Evolutionary conservation across 2,329 filamentous ascomycete species (phyloP).

Genomic region (Parastagonospora nodorum): DNA sequence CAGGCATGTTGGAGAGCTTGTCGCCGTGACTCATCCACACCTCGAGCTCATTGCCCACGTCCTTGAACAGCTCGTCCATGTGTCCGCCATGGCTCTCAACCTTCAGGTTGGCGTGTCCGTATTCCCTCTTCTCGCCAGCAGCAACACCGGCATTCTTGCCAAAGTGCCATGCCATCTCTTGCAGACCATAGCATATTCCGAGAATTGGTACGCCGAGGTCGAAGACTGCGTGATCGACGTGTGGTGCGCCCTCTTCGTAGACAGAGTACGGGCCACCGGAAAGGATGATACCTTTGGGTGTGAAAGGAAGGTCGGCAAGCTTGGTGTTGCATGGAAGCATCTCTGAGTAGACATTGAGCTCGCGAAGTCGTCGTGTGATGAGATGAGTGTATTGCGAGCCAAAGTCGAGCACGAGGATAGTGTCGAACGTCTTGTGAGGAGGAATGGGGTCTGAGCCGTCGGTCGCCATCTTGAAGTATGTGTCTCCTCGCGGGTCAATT

Average conservation of each 20-base stretch:
- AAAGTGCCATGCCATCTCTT: conserved; percentile 76
- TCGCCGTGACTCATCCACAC: conserved; percentile 91
- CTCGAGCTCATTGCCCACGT: conserved; percentile 70
- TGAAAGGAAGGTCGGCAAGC: conserved; percentile 74
- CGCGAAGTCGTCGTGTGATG: conserved; percentile 74
- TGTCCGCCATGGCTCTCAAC: conserved; percentile 63
- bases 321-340: conserved; percentile 88
- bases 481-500: conserved; percentile 9
- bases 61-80: conserved; percentile 79
- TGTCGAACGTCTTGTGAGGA: conserved; percentile 63
- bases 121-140: conserved; percentile 70
- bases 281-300: conserved; percentile 82
- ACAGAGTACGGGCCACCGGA: conserved; percentile 78
- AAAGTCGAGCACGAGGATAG: conserved; percentile 74
- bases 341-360: conserved; percentile 83
- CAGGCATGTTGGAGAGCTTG: conserved; percentile 76
- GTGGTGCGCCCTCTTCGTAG: conserved; percentile 76
- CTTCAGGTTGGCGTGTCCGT: conserved; percentile 71
- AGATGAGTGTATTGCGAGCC: conserved; percentile 75
- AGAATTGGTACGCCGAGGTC: conserved; percentile 69
- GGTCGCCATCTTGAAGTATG: conserved; percentile 41
- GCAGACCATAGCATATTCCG: conserved; percentile 67
- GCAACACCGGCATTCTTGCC: conserved; percentile 65
- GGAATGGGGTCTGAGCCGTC: conserved; percentile 50
- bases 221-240: conserved; percentile 82